Evolutionary conservation across 2,329 filamentous ascomycete genomes (phyloP), one percentile per base, ranked within the genome.

Genomic region (Coniochaeta sp.): DNA sequence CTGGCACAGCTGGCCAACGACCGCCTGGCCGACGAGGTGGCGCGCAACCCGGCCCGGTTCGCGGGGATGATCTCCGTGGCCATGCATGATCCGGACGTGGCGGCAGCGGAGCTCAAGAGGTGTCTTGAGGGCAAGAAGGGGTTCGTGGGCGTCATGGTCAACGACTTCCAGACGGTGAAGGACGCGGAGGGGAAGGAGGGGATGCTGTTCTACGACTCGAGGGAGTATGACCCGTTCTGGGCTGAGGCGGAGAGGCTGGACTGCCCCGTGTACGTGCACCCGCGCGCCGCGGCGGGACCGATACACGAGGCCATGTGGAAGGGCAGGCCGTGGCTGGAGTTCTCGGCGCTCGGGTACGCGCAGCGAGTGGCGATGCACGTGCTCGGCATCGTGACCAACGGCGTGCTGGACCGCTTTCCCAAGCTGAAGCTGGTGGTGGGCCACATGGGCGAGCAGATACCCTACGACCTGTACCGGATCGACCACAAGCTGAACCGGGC

Each of bases 201-300:
- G 40, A 81, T 85, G 75, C 74, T 88, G 68, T 88, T 87, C 73
- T 89, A 88, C 72, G 86, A 89, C 66, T 74, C 78, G 9, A 76
- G 80, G 0, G 78, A 82, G 62, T 89, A 81, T 77, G 83, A 86
- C 64, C 69, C 79, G 24, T 88, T 89, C 76, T 88, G 85, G 85
- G 67, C 75, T 14, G 80, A 79, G 0, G 77, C 80, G 9, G 77
- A 76, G 1, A 81, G 86, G 50, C 79, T 89, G 0, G 82, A 87
- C 60, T 84, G 87, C 0, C 85, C 85, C 0, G 77, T 89, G 56
- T 89, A 88, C 66, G 75, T 89, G 1, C 86, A 89, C 69, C 86
- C 85, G 0, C 75, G 81, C 55, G 79, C 81, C 63, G 82, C 85
- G 1, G 82, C 81, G 0, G 83, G 83, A 7, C 55, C 62, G 16